A percentile compares a stretch with the other conserved stretches of the same genome.
phyloP scores from a whole-genome alignment of 805 yeast genomes.

The Ogataea saltuana region DNA sequence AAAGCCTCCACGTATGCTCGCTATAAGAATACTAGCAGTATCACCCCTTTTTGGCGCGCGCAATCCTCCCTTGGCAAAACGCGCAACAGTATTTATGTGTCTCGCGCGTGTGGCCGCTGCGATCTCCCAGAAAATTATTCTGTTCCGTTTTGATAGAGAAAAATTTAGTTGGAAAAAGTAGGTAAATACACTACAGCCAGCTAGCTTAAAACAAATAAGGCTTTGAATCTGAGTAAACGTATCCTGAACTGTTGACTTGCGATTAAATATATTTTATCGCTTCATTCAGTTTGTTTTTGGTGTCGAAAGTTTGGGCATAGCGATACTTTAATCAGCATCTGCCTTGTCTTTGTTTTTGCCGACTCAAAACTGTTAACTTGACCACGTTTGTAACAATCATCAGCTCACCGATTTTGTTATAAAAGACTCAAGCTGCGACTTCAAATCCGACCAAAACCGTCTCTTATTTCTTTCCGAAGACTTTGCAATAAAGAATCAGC shows the following conservation, averaged over 20 bases:
- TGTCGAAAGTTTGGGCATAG: background rate
- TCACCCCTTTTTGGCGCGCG: background rate
- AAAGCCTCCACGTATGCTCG: too few species aligned
- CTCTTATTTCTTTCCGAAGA: too few species aligned
- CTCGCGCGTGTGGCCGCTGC: slow-evolving; percentile 6
- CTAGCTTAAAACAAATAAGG: slow-evolving; percentile 14
- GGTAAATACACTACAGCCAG: slow-evolving; percentile 15
- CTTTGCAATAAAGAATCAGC: background rate
- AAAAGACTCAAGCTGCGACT: slow-evolving; percentile 1
- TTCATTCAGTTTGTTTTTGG: background rate
- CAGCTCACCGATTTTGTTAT: slow-evolving; percentile 2
- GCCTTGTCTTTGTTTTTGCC: background rate
- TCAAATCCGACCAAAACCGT: background rate
- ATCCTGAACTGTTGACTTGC: background rate
- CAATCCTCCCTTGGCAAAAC: slow-evolving; percentile 1
- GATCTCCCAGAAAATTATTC: slow-evolving; percentile 8
- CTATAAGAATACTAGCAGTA: too few species aligned
- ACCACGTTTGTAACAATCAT: background rate
- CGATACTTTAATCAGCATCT: background rate
- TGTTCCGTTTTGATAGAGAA: slow-evolving; percentile 1
- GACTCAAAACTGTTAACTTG: slow-evolving; percentile 1
- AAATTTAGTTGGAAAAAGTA: slow-evolving; percentile 10
- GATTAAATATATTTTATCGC: background rate
- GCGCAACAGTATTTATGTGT: slow-evolving; percentile 4
- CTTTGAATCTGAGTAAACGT: slow-evolving; percentile 7